Evolutionary conservation across 2,329 filamentous ascomycete genomes (phyloP).

Genomic region (Monosporascus sp.): DNA sequence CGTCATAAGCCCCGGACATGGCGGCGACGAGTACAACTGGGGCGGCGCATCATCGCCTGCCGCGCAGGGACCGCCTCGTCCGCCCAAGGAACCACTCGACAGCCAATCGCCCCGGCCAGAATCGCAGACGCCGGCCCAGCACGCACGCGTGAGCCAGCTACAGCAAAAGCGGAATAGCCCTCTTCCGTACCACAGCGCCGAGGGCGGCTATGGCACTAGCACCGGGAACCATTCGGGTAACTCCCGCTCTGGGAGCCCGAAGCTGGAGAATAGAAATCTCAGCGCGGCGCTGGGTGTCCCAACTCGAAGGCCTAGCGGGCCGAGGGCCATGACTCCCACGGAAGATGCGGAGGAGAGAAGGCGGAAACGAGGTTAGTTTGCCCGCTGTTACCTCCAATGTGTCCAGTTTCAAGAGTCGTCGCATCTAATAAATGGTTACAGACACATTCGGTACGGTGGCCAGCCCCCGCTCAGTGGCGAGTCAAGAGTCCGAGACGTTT

Average conservation of each 20-base stretch:
- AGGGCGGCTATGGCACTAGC: constrained; percentile 48
- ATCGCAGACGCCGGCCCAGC: constrained; percentile 40
- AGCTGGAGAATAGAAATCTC: constrained; percentile 52
- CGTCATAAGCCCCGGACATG: constrained; percentile 23
- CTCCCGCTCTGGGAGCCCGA: constrained; percentile 46
- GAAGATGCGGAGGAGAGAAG: constrained; percentile 43
- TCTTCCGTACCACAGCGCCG: constrained; percentile 50
- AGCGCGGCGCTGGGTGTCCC: constrained; percentile 48
- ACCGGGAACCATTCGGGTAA: constrained; percentile 40
- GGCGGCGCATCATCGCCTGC: constrained; percentile 36
- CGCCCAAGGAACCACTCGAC: constrained; percentile 58
- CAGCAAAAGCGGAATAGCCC: constrained; percentile 45
- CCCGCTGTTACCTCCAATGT: neutral
- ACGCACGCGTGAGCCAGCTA: constrained; percentile 44
- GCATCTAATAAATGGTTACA: constrained; percentile 14
- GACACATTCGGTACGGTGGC: constrained; percentile 50
- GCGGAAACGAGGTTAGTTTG: constrained; percentile 51
- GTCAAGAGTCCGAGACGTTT: constrained; percentile 50
- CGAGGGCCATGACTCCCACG: constrained; percentile 56
- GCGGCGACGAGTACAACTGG: constrained; percentile 38
- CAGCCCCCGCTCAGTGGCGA: constrained; percentile 16
- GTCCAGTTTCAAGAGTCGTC: neutral
- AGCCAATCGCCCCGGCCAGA: constrained; percentile 22
- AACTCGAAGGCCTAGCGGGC: constrained; percentile 51
- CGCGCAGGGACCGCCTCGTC: constrained; percentile 47